These are phyloP conservation scores for Cladosporium sp. DNA, from an alignment of 2,329 filamentous ascomycete genomes.

Conservation along the genomic window DNA sequence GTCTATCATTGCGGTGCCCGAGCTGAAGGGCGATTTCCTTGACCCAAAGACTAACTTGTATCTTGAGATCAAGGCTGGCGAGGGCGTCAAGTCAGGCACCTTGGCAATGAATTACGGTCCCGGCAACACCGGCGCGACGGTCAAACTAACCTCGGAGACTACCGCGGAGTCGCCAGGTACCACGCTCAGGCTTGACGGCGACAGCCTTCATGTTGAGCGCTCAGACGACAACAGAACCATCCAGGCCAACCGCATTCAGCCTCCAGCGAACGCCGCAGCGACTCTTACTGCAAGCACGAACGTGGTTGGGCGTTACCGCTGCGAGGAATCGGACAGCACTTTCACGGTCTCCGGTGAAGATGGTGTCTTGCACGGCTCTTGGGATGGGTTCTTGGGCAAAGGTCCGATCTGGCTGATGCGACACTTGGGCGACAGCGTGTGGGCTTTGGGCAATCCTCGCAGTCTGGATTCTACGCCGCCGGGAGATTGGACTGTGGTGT, in stretches of 20 bases:
- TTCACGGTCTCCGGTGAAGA: slow-evolving; percentile 39
- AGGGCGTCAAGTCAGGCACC: slow-evolving; percentile 27
- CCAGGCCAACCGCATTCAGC: slow-evolving; percentile 8
- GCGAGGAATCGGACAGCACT: slow-evolving; percentile 40
- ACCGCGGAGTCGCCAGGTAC: slow-evolving; percentile 30
- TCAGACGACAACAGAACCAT: slow-evolving; percentile 24
- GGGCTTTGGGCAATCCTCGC: slow-evolving; percentile 41
- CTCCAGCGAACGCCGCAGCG: not conserved
- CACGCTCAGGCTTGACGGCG: slow-evolving; percentile 34
- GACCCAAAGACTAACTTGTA: slow-evolving; percentile 40
- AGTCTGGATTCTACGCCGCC: slow-evolving; percentile 45
- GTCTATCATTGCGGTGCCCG: slow-evolving; percentile 19
- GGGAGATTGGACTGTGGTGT: slow-evolving; percentile 47
- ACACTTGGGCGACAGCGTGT: slow-evolving; percentile 43
- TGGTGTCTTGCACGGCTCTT: slow-evolving; percentile 45
- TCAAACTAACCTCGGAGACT: slow-evolving; percentile 26
- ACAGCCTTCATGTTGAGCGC: slow-evolving; percentile 27
- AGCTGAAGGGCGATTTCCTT: slow-evolving; percentile 43
- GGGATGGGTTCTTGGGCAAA: slow-evolving; percentile 44
- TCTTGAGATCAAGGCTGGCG: slow-evolving; percentile 29
- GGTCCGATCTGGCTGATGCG: slow-evolving; percentile 42
- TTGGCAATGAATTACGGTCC: slow-evolving; percentile 35
- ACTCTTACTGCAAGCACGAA: slow-evolving; percentile 1
- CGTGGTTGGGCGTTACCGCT: slow-evolving; percentile 38
- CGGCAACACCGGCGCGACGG: slow-evolving; percentile 23